phyloP scores from a whole-genome alignment of 2,329 filamentous ascomycete species.

The Fusarium keratoplasticum region DNA sequence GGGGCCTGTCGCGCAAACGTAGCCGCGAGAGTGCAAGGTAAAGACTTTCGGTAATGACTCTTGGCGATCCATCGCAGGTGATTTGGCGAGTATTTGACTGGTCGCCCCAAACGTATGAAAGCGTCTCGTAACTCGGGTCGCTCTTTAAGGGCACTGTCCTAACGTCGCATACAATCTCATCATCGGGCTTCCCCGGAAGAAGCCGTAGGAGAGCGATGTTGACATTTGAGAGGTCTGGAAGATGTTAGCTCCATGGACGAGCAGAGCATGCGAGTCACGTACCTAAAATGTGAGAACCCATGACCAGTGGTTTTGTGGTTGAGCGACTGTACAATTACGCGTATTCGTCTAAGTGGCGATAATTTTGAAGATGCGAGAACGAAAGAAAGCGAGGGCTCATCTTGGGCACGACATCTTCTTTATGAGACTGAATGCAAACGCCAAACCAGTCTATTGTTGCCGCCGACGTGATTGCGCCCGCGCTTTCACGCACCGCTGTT shows the following conservation, averaged over 20 bases:
- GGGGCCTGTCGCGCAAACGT: neutral
- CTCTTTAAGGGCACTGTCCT: neutral
- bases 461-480: neutral
- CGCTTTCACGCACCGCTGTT: neutral
- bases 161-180: neutral
- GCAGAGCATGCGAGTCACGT: neutral
- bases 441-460: neutral
- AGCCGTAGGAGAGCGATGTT: neutral
- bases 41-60: slow-evolving; percentile 5
- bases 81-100: neutral
- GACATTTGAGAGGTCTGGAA: neutral
- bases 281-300: neutral
- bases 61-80: neutral
- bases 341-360: neutral
- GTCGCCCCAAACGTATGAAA: slow-evolving; percentile 21
- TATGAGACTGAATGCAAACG: neutral
- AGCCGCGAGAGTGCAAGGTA: slow-evolving; percentile 6
- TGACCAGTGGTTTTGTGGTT: neutral
- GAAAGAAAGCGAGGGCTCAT: neutral
- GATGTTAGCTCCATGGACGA: neutral
- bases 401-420: neutral
- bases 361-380: neutral
- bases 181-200: neutral
- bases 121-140: slow-evolving; percentile 3
- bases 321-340: neutral